Base-by-base conservation (phyloP, 176 grass and related monocot species). In the Puya raimondii region DNA sequence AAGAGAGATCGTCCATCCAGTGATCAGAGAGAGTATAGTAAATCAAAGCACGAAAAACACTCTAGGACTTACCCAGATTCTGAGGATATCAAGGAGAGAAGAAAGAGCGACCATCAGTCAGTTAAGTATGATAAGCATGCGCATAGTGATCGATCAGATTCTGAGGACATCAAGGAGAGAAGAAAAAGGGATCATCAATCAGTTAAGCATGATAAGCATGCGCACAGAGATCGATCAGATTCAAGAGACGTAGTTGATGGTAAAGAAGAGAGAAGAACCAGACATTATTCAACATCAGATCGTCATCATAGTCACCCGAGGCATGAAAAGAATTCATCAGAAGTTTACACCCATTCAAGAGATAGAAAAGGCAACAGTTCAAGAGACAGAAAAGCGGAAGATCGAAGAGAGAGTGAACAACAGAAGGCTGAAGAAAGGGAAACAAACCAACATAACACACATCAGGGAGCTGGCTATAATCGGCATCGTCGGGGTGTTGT, bases 401-500 rank as follows among this genome's bases (percentile, higher is more conserved):
- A 81, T 71, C 65, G 21, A 23, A 21, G 64, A 48, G 84, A 51
- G 67, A 76, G 21, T 72, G 56, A 18, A 67, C 49, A 79, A 74
- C 59, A 26, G 74, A 86, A 64, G 53, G 73, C 48, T 20, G 50
- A 76, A n/a, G 16, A 13, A 12, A 83, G 71, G 17, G 72, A 70
- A 51, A 65, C 18, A 25, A 63, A 11, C 3, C 75, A 42, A 63
- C 79, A 83, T 18, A 75, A 64, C 33, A 71, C 74, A 56, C 88
- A 77, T 21, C 79, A 49, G 23, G 71, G 75, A 13, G 75, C 76
- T 53, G 48, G 76, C 54, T 58, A 70, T 18, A 82, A 78, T 53
- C 82, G 74, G 12, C 81, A 77, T 16, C 81, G 80, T 16, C 79
- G 80, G 15, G 89, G 87, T 0, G 74, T 93, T 11, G 89, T 80